Base-by-base conservation (phyloP, 2,329 filamentous ascomycete genomes). In the Venturia carpophila region DNA sequence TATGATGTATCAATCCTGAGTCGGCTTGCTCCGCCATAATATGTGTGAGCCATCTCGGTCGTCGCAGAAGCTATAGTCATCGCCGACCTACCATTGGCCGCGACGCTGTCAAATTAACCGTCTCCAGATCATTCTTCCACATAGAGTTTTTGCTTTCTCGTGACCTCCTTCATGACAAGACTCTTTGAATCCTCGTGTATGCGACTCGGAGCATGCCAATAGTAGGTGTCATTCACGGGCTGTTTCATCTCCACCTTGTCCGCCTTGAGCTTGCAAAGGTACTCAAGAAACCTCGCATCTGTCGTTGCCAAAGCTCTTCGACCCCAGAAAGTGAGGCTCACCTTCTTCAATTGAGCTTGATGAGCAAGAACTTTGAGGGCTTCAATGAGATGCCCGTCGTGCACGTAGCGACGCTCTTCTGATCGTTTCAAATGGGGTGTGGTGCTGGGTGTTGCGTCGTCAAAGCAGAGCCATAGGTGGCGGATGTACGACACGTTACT, bases 361-460 rank as follows among this genome's bases (percentile, higher is more conserved):
- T 74, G 72, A 27, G 70, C 73, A 17, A 83, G 72, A 47, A 79
- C 73, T 7, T 77, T 76, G 10, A 83, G 71, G 42, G 77, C 75
- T 34, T 78, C 76, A 49, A 79, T 74, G 49, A 83, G 69, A 45
- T 78, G 73, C 10, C 78, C 73, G 67, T 83, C 80, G 56, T 79
- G 74, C 60, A 81, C 74, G 66, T 79, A 83, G 34, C 79, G 77
- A n/a, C 79, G 78, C 45, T 78, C 71, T 65, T 81, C 77, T 61
- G 74, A 71, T 60, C 71, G 73, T 55, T 67, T 68, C 63, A 76
- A 69, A 56, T 75, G 70, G 0, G 77, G 75, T 52, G 77, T 77
- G 15, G 77, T 70, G 24, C 74, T 76, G 3, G 75, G 77, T 6
- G 71, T 70, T 0, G 78, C 79, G 66, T 83, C 80, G 52, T 78